Conservation (phyloP, 1,284 basidiomycete species). For the Trichosporon ovoides region DNA sequence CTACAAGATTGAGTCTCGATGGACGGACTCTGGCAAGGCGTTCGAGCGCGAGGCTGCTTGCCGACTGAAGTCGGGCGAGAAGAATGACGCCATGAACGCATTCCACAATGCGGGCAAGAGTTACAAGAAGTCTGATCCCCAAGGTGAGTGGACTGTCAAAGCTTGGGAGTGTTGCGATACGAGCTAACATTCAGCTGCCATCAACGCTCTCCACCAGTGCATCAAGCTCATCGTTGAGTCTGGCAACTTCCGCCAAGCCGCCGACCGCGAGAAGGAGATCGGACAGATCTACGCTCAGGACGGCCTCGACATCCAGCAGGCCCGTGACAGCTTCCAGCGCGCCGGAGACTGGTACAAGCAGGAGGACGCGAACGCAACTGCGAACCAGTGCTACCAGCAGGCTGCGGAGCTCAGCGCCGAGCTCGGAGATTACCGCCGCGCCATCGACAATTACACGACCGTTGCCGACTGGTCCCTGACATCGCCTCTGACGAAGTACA, state of each 20-base stretch:
- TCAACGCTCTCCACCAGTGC: slow-evolving; percentile 78
- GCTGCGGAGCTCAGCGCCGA: slow-evolving; percentile 92
- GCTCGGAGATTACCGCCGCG: slow-evolving; percentile 74
- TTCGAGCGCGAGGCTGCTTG: slow-evolving; percentile 87
- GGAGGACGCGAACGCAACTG: slow-evolving; percentile 95
- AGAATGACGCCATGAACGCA: slow-evolving; percentile 88
- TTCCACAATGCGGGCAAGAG: slow-evolving; percentile 96
- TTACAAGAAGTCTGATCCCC: slow-evolving; percentile 80
- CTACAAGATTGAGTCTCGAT: slow-evolving; percentile 90
- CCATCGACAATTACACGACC: slow-evolving; percentile 82
- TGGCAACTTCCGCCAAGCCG: slow-evolving; percentile 94
- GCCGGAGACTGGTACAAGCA: slow-evolving; percentile 98
- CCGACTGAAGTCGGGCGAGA: slow-evolving; percentile 75
- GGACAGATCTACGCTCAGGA: slow-evolving; percentile 82
- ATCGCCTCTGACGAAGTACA: slow-evolving; percentile 88
- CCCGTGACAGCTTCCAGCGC: slow-evolving; percentile 83
- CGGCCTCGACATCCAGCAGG: slow-evolving; percentile 50
- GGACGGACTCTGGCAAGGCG: slow-evolving; percentile 82
- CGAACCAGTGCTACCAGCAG: slow-evolving; percentile 91
- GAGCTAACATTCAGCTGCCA: slow-evolving; percentile 62
- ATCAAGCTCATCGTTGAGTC: slow-evolving; percentile 74
- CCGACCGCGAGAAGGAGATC: slow-evolving; percentile 95
- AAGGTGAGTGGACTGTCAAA: slow-evolving; percentile 55
- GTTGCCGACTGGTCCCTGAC: slow-evolving; percentile 81
- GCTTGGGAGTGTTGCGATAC: background rate